Base-by-base conservation (phyloP, 208 protist species). In the Porcisia deanei region DNA sequence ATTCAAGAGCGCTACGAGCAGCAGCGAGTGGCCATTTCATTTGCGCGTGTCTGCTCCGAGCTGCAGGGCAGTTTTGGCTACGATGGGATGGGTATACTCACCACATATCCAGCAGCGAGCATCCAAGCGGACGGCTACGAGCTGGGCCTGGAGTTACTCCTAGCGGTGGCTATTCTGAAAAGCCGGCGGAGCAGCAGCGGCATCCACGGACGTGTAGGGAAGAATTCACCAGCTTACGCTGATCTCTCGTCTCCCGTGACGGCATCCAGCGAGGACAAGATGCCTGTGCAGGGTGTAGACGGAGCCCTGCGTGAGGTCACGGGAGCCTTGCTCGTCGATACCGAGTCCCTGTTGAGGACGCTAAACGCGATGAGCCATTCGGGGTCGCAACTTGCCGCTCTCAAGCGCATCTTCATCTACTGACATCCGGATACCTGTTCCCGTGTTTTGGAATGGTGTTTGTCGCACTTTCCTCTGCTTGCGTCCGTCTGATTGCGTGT, bases 21-120 rank as follows among this genome's bases (percentile, higher is more conserved):
- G 49, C 79, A 76, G 25, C 63, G 45, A 0, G 73, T 85, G 9
- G 84, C 79, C 30, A 64, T 82, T 30, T 70, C 68, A 22, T 79
- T 82, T 25, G 60, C 84, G 22, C 71, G 77, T 2, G 71, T 77
- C 30, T 83, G 80, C 57, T 79, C 71, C 43, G 76, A 88, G n/a
- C 61, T 88, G 30, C 84, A 88, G 59, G 84, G 76, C 34, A 85
- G 73, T 57, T 85, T 88, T 25, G 82, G 78, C 55, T 61, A 5
- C 7, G 78, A 83, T 53, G 1, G 18, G 2, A 63, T 77, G 55
- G 53, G 64, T n/a, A 10, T 80, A 6, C 71, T 80, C 14, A 61
- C 67, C 1, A 66, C 69, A 4, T 77, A 76, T 55, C 10, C 65
- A 9, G 10, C 47, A 0, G 55, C 60, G 20, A 20, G n/a, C 30